These are phyloP conservation scores for Thyridium curvatum DNA, from an alignment of 2,329 filamentous ascomycete species.

Conservation along the genomic window DNA sequence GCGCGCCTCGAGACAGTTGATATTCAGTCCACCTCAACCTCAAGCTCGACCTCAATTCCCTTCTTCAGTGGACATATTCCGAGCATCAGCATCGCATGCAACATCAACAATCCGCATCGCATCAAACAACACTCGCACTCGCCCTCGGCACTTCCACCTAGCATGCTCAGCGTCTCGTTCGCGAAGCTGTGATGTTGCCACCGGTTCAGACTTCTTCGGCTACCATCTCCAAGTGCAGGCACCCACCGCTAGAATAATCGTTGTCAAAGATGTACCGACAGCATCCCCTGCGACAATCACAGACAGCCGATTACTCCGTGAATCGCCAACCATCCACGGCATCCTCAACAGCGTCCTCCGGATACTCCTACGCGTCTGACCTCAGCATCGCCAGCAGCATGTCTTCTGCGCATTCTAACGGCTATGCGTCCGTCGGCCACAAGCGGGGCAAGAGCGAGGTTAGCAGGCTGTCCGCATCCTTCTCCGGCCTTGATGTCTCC, in stretches of 20 bases:
- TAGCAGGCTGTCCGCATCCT: conserved; percentile 42
- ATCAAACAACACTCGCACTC: conserved; percentile 1
- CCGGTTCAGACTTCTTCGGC: conserved; percentile 12
- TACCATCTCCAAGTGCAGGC: conserved; percentile 15
- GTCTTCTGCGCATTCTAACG: conserved; percentile 66
- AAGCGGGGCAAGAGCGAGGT: conserved; percentile 72
- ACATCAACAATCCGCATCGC: neutral
- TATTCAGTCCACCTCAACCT: too few relatives aligned
- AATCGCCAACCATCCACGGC: conserved; percentile 62
- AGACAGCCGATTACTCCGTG: conserved; percentile 42
- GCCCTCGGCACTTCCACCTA: neutral
- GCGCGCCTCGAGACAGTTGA: too few relatives aligned
- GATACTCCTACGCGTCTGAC: conserved; percentile 55
- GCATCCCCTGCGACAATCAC: conserved; percentile 52
- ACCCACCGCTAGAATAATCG: conserved; percentile 17
- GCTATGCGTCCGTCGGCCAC: conserved; percentile 49
- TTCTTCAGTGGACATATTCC: too few relatives aligned
- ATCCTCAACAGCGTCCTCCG: conserved; percentile 65
- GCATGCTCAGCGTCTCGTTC: conserved; percentile 2
- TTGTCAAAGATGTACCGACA: conserved; percentile 49
- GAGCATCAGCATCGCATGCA: too few relatives aligned
- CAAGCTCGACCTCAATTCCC: too few relatives aligned
- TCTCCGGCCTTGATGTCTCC: conserved; percentile 28
- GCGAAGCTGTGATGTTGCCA: conserved; percentile 17
- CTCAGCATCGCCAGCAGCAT: conserved; percentile 61